Percentiles rank a stretch among this genome's conserved stretches.
Evolutionary conservation across 352 stramenopile genomes (phyloP).

Genomic region (Globisporangium spinosum): DNA sequence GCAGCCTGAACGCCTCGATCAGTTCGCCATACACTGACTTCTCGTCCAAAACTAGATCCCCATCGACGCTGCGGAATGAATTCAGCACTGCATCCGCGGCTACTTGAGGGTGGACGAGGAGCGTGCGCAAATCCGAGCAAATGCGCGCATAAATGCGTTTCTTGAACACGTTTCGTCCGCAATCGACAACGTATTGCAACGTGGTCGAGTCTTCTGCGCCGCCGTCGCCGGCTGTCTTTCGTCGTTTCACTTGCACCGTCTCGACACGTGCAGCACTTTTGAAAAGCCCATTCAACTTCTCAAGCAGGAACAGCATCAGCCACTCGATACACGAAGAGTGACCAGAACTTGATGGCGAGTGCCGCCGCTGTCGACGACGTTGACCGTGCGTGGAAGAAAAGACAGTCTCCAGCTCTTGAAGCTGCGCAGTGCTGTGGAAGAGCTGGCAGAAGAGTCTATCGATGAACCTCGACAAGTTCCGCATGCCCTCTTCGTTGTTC

Average conservation of each 20-base stretch:
- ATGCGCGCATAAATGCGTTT: constrained; percentile 73
- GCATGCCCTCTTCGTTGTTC: constrained; percentile 73
- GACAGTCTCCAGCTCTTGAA: constrained; percentile 56
- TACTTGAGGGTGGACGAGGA: constrained; percentile 67
- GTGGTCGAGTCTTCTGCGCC: constrained; percentile 4
- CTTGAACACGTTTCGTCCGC: constrained; percentile 66
- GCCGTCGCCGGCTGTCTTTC: constrained; percentile 14
- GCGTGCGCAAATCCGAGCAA: constrained; percentile 75
- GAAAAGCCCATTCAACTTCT: constrained; percentile 66
- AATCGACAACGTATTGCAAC: constrained; percentile 41
- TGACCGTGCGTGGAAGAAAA: constrained; percentile 23
- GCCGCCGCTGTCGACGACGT: constrained; percentile 4
- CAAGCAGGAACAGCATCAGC: constrained; percentile 60
- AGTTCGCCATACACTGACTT: constrained; percentile 53
- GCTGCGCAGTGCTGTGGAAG: constrained; percentile 77
- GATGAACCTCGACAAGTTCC: constrained; percentile 75
- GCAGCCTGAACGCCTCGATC: constrained; percentile 51
- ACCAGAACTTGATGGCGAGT: background rate
- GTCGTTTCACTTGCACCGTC: constrained; percentile 34
- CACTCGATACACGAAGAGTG: constrained; percentile 49
- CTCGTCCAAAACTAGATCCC: constrained; percentile 26
- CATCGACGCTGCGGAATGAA: constrained; percentile 44
- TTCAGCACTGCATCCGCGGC: constrained; percentile 52
- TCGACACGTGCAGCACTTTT: constrained; percentile 55
- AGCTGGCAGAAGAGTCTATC: constrained; percentile 83